Base-by-base conservation (phyloP, 306 rosid species). In the Dryas alaskensis region DNA sequence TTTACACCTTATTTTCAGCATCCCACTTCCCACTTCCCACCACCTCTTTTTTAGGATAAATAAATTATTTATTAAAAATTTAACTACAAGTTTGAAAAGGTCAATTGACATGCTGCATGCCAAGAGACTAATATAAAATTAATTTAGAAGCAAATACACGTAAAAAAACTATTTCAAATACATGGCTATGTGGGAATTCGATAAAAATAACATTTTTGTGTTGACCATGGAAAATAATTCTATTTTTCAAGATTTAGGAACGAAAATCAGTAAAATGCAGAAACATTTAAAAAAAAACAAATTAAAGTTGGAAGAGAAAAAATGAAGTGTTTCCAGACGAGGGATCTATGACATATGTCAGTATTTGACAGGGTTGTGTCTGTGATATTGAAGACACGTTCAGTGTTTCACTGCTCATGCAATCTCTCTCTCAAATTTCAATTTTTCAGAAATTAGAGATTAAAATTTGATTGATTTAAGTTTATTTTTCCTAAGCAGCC, bases 321-420 rank as follows among this genome's bases (percentile, higher is more conserved):
- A 84, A 79, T 60, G 16, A 76, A 60, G n/a, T 60, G 83, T 44
- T 78, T 81, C 72, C 74, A 43, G 37, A 10, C 10, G 43, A 17
- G 74, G 47, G 74, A 70, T 53, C 76, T 70, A 79, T 79, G 77
- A 81, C 73, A 78, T 68, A 51, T 76, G 83, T 80, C 84, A 69
- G 79, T 4, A 73, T 48, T 44, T 47, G 67, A 73, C 89, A 78
- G 88, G 64, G 77, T 62, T 69, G 63, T 88, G 90, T 82, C 92
- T 78, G 84, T 78, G 70, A n/a, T 62, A 44, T 74, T 54, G 67
- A 75, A 75, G 85, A 86, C 93, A 86, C 72, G 87, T 64, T 69
- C 67, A 86, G 79, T 76, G 82, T 76, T 78, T 79, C 83, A 65
- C 69, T 82, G 79, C 61, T 80, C 84, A 65, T 49, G 72, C 47